Conservation (phyloP, 768 basidiomycete species). For the Lactarius hengduanensis region DNA sequence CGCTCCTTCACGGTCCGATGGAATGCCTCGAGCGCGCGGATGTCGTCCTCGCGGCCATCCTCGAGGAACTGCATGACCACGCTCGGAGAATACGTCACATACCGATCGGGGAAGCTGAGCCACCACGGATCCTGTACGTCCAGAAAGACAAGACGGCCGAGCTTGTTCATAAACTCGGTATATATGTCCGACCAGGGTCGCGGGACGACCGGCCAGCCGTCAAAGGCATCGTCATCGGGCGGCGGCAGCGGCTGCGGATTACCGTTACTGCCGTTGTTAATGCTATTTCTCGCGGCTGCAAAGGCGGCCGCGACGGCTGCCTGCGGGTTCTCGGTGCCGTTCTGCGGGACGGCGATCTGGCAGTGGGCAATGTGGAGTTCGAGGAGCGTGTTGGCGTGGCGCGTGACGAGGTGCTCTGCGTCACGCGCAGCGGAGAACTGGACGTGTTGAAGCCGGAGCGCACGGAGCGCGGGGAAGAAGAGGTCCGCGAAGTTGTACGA, state of each 20-base stretch:
- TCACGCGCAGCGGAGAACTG: conserved; percentile 20
- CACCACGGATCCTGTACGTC: conserved; percentile 22
- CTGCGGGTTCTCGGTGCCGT: not conserved
- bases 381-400: conserved; percentile 12
- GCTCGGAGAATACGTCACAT: conserved; percentile 12
- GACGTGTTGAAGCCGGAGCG: conserved; percentile 17
- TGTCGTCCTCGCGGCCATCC: conserved; percentile 15
- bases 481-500: conserved; percentile 13
- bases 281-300: not conserved
- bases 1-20: not conserved
- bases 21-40: not conserved
- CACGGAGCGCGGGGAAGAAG: conserved; percentile 16
- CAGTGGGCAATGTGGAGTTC: conserved; percentile 20
- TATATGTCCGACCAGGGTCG: conserved; percentile 21
- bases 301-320: not conserved
- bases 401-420: conserved; percentile 16
- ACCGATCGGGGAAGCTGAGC: conserved; percentile 21
- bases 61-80: conserved; percentile 20
- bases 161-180: conserved; percentile 2
- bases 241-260: not conserved
- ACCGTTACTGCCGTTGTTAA: not conserved
- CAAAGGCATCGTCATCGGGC: not conserved
- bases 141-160: conserved; percentile 15
- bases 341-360: conserved; percentile 14
- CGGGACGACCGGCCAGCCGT: conserved; percentile 12